phyloP scores from a whole-genome alignment of 177 flowering plant species.

The Tripterygium wilfordii region DNA sequence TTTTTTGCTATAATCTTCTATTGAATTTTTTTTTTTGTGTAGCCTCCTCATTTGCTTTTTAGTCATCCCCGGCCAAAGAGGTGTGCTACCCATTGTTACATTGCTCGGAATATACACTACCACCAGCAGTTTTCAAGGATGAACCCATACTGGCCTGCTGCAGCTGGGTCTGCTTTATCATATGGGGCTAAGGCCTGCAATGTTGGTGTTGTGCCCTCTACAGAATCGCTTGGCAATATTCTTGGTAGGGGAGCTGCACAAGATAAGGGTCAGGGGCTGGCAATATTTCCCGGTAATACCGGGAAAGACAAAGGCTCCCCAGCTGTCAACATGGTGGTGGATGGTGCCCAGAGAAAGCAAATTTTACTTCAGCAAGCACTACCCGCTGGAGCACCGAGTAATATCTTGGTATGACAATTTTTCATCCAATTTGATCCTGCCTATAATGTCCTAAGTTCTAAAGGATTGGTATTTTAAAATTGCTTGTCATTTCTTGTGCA shows the following conservation, averaged over 20 bases:
- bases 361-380: constrained; percentile 62
- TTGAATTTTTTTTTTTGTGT: constrained; percentile 8
- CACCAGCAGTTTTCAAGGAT: constrained; percentile 76
- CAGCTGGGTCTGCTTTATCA: constrained; percentile 56
- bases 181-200: constrained; percentile 71
- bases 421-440: neutral
- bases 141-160: constrained; percentile 79
- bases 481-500: neutral
- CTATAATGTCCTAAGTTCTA: neutral
- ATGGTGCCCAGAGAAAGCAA: constrained; percentile 65
- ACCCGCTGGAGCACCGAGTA: constrained; percentile 60
- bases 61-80: constrained; percentile 65
- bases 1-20: neutral
- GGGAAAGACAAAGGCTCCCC: constrained; percentile 58
- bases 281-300: constrained; percentile 34
- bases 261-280: constrained; percentile 50
- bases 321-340: constrained; percentile 36
- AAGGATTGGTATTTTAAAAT: neutral
- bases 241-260: constrained; percentile 39
- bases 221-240: constrained; percentile 48
- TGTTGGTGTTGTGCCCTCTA: constrained; percentile 55
- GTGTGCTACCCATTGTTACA: constrained; percentile 90
- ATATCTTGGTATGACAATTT: constrained; percentile 48
- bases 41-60: constrained; percentile 56
- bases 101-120: constrained; percentile 61